Conservation (phyloP, 441 rosid species). For the Jatropha multifida region DNA sequence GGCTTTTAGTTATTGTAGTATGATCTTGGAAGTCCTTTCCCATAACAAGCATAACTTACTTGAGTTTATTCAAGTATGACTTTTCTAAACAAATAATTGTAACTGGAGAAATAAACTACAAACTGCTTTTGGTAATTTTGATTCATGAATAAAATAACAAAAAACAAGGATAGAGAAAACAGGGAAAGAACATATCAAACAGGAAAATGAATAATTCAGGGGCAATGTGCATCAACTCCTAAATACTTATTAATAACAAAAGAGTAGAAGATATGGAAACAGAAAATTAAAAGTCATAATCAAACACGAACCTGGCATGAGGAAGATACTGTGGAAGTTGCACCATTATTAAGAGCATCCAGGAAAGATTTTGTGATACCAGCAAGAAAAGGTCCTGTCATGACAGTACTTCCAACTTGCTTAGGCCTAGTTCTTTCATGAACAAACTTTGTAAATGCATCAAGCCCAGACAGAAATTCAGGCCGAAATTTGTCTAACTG, state of each 20-base stretch:
- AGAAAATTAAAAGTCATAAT: background rate
- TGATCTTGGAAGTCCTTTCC: background rate
- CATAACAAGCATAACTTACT: background rate
- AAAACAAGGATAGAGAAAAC: background rate
- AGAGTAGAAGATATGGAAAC: background rate
- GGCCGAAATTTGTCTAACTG: conserved; percentile 71
- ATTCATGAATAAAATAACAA: no score
- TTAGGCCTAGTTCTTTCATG: conserved; percentile 54
- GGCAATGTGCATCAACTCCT: background rate
- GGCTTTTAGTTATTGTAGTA: background rate
- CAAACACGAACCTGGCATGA: conserved; percentile 13
- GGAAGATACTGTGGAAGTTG: conserved; percentile 1
- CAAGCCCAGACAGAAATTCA: conserved; percentile 71
- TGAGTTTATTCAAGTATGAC: background rate
- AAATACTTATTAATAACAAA: background rate
- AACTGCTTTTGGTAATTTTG: no score
- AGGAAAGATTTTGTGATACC: conserved; percentile 10
- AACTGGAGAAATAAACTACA: no score
- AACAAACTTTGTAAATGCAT: conserved; percentile 75
- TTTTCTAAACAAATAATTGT: background rate
- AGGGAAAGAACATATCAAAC: background rate
- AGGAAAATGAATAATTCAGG: background rate
- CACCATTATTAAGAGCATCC: conserved; percentile 1
- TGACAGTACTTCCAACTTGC: conserved; percentile 13
- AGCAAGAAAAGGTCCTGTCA: conserved; percentile 23